Percentiles rank a stretch among this genome's conserved stretches.
Evolutionary conservation across 352 stramenopile species (phyloP).

Genomic region (Phytophthora nicotianae): DNA sequence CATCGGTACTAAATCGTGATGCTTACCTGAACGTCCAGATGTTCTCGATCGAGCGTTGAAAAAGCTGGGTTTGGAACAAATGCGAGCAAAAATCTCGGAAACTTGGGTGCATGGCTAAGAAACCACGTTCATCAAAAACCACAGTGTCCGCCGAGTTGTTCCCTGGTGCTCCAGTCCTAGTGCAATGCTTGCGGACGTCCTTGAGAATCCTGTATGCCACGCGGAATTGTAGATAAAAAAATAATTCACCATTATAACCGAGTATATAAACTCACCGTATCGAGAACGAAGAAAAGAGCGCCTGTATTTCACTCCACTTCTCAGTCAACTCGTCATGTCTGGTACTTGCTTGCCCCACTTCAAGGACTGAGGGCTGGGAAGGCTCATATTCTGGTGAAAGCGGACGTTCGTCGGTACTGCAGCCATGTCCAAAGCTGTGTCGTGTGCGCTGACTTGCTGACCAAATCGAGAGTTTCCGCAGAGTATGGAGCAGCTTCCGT

Average conservation of each 20-base stretch:
- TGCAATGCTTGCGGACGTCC: slow-evolving; percentile 65
- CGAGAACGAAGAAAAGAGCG: slow-evolving; percentile 56
- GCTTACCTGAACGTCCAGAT: slow-evolving; percentile 28
- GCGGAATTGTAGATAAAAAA: too few species aligned
- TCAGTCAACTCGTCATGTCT: slow-evolving; percentile 58
- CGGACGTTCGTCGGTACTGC: slow-evolving; percentile 1
- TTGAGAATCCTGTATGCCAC: slow-evolving; percentile 63
- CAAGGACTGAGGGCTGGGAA: slow-evolving; percentile 27
- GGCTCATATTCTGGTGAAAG: slow-evolving; percentile 25
- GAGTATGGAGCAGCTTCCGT: slow-evolving; percentile 60
- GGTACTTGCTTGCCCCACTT: slow-evolving; percentile 32
- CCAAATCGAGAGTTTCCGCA: slow-evolving; percentile 58
- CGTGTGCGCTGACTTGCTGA: slow-evolving; percentile 40
- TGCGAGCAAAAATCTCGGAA: slow-evolving; percentile 68
- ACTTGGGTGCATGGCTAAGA: slow-evolving; percentile 59
- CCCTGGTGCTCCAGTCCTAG: slow-evolving; percentile 17
- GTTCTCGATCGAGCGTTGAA: slow-evolving; percentile 70
- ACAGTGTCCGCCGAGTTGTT: slow-evolving; percentile 9
- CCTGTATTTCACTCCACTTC: slow-evolving; percentile 65
- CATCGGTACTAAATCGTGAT: background rate
- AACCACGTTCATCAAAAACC: slow-evolving; percentile 62
- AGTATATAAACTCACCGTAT: slow-evolving; percentile 43
- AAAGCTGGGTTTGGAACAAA: slow-evolving; percentile 78
- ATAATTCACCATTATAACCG: too few species aligned
- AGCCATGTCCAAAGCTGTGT: slow-evolving; percentile 22